Conservation (phyloP, 2,329 filamentous ascomycete species). For the Conoideocrella luteorostrata region DNA sequence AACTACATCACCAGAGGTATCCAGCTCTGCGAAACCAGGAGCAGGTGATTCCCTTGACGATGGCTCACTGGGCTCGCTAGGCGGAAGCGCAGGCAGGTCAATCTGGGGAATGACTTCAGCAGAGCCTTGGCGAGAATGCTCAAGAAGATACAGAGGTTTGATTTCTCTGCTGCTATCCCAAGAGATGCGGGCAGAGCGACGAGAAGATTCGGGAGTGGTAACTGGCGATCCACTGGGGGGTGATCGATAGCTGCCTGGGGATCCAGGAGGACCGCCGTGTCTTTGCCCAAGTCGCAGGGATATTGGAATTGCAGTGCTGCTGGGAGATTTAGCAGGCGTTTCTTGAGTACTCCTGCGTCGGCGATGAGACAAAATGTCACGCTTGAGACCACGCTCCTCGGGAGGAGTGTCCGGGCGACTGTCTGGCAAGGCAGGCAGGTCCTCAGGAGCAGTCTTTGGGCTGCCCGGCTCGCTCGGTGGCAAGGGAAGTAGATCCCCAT, state of each 20-base stretch:
- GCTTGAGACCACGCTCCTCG: conserved; percentile 36
- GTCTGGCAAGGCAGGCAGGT: conserved; percentile 50
- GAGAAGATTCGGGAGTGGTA: conserved; percentile 28
- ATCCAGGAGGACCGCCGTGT: conserved; percentile 31
- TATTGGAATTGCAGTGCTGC: conserved; percentile 52
- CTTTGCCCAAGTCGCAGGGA: conserved; percentile 46
- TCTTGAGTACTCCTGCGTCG: conserved; percentile 45
- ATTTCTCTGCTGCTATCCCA: conserved; percentile 65
- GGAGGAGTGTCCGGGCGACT: conserved; percentile 53
- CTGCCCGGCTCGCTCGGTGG: conserved; percentile 54
- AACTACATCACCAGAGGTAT: conserved; percentile 22
- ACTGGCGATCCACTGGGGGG: conserved; percentile 32
- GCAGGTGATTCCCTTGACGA: conserved; percentile 28
- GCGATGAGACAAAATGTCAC: conserved; percentile 35
- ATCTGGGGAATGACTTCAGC: conserved; percentile 23
- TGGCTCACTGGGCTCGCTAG: conserved; percentile 26
- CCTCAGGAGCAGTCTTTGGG: conserved; percentile 29
- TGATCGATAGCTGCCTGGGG: conserved; percentile 31
- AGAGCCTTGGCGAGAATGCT: conserved; percentile 44
- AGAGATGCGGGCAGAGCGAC: conserved; percentile 43
- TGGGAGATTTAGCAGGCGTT: conserved; percentile 43
- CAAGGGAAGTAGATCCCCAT: conserved; percentile 57
- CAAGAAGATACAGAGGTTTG: conserved; percentile 75
- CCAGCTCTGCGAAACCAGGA: conserved; percentile 21
- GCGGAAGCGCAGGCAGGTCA: conserved; percentile 44